A percentile compares a stretch with the other conserved stretches of the same genome.
phyloP scores from a whole-genome alignment of 176 grass and related monocot species.

The Thalia dealbata region DNA sequence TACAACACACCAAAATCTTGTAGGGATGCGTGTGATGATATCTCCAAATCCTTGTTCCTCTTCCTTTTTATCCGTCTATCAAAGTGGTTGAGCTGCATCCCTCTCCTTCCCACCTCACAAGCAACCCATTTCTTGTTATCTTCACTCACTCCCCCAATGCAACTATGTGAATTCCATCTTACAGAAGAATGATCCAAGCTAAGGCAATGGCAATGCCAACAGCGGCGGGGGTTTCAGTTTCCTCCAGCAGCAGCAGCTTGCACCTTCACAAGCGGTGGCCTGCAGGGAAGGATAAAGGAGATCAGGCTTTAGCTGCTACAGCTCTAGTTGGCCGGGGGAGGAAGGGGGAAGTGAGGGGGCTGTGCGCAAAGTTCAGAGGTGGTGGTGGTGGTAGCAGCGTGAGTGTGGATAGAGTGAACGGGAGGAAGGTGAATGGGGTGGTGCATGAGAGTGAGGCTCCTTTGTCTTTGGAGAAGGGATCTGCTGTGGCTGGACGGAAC shows the following conservation, averaged over 20 bases:
- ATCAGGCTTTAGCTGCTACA: not conserved
- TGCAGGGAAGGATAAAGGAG: not conserved
- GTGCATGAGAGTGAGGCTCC: conserved; percentile 10
- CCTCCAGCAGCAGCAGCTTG: not conserved
- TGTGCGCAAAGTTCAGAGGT: conserved; percentile 1
- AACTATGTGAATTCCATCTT: not conserved
- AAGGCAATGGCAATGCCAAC: not conserved
- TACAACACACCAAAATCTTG: not conserved
- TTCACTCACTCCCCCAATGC: no score
- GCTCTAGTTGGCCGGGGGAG: not conserved
- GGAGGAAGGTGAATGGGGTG: conserved; percentile 25
- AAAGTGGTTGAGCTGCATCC: conserved; percentile 1
- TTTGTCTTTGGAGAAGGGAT: not conserved
- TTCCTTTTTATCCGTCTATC: not conserved
- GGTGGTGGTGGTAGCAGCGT: not conserved
- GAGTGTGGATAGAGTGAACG: conserved; percentile 22
- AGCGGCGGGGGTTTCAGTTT: not conserved
- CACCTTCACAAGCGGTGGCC: not conserved
- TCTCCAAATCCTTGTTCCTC: not conserved
- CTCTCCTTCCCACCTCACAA: not conserved
- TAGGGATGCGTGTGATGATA: not conserved
- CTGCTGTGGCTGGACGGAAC: not conserved
- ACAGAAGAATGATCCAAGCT: not conserved
- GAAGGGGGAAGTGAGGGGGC: not conserved
- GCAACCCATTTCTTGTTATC: not conserved